phyloP scores from a whole-genome alignment of 2,329 filamentous ascomycete genomes.

The Westerdykella ornata region DNA sequence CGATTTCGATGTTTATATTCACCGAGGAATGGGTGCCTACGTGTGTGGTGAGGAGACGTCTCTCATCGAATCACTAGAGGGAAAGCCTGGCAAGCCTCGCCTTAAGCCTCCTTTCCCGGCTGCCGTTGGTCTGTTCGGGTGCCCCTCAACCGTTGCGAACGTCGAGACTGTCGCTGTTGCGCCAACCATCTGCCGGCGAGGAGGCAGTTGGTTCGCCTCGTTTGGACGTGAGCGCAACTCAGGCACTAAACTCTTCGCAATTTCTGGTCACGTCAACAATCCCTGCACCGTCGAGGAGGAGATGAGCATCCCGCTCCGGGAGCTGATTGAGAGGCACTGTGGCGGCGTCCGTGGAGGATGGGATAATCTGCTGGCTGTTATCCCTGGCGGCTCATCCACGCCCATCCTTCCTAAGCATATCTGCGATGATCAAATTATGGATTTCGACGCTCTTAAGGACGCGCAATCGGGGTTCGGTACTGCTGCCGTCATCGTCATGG shows the following conservation, averaged over 20 bases:
- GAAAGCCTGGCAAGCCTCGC: constrained; percentile 96
- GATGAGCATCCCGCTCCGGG: constrained; percentile 94
- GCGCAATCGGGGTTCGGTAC: constrained; percentile 95
- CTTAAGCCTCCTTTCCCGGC: constrained; percentile 98
- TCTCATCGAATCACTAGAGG: constrained; percentile 94
- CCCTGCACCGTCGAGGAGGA: constrained; percentile 97
- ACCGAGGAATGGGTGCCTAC: constrained; percentile 95
- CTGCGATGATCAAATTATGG: constrained; percentile 96
- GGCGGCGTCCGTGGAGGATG: constrained; percentile 93
- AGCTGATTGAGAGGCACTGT: constrained; percentile 97
- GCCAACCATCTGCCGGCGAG: constrained; percentile 90
- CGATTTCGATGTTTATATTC: constrained; percentile 94
- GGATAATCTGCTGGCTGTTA: constrained; percentile 94
- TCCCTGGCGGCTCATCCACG: constrained; percentile 93
- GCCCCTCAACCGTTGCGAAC: constrained; percentile 95
- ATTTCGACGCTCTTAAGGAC: constrained; percentile 97
- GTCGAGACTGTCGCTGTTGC: constrained; percentile 95
- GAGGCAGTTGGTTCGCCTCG: constrained; percentile 82
- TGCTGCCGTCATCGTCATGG: constrained; percentile 97
- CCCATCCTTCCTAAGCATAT: constrained; percentile 85
- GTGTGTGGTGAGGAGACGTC: constrained; percentile 98
- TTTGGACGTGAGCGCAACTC: constrained; percentile 96
- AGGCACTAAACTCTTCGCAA: constrained; percentile 97
- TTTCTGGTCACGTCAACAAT: constrained; percentile 98
- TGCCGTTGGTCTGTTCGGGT: constrained; percentile 94